These are phyloP conservation scores for Peronosclerospora sorghi DNA, from an alignment of 352 stramenopile genomes.

Conservation along the genomic window DNA sequence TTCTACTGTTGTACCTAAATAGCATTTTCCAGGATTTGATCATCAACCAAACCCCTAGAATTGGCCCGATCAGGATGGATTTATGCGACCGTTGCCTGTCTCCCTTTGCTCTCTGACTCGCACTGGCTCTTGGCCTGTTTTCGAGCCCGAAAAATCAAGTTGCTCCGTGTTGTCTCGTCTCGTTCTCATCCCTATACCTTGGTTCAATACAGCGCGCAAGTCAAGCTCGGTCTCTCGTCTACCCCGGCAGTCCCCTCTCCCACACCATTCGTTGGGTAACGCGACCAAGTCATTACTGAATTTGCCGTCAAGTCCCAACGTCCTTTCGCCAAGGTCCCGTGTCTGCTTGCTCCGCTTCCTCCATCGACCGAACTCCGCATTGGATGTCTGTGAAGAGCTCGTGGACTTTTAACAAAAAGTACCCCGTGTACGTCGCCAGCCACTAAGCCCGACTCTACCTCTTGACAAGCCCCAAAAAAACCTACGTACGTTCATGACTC, in stretches of 20 bases:
- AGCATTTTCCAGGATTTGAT: too few relatives aligned
- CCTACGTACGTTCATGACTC: constrained; percentile 26
- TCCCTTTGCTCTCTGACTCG: too few relatives aligned
- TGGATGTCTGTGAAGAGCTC: constrained; percentile 77
- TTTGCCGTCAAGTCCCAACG: constrained; percentile 28
- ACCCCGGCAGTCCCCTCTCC: too few relatives aligned
- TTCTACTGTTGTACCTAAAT: too few relatives aligned
- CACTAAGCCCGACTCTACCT: constrained; percentile 28
- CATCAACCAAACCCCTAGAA: too few relatives aligned
- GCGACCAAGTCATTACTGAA: constrained; percentile 57
- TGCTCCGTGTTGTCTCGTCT: background rate
- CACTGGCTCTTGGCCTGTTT: too few relatives aligned
- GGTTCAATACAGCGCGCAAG: too few relatives aligned
- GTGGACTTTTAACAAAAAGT: constrained; percentile 82
- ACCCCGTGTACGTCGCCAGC: constrained; percentile 55
- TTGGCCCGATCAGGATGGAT: too few relatives aligned
- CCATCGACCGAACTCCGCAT: constrained; percentile 14
- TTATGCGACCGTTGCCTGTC: too few relatives aligned
- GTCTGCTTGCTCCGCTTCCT: constrained; percentile 5
- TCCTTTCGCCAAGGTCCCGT: constrained; percentile 5
- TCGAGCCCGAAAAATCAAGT: too few relatives aligned
- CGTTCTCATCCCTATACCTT: too few relatives aligned
- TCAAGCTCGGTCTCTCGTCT: too few relatives aligned
- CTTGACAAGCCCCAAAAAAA: constrained; percentile 1
- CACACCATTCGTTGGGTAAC: constrained; percentile 41